Percentiles rank a stretch among this genome's conserved stretches.
Conservation (phyloP, 2,329 filamentous ascomycete species). For the Xylaria sp. region DNA sequence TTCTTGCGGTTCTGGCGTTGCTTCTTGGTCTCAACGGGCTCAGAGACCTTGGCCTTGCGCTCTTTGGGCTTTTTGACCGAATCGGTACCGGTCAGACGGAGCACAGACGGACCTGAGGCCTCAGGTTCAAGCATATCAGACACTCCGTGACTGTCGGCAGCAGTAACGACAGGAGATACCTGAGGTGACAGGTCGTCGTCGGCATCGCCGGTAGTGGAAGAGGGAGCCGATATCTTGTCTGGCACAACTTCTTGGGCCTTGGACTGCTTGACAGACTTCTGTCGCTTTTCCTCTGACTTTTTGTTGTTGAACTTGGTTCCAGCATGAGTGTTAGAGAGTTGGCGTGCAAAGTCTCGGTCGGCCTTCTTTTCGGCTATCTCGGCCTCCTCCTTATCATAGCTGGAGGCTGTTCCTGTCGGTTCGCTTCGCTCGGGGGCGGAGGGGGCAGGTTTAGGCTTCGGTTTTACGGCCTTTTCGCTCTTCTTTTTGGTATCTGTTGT, state of each 20-base stretch:
- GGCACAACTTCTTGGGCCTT: constrained; percentile 65
- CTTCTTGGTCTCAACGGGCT: constrained; percentile 88
- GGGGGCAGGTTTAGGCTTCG: constrained; percentile 53
- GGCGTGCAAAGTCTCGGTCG: constrained; percentile 75
- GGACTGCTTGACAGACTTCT: constrained; percentile 77
- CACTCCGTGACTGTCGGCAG: constrained; percentile 74
- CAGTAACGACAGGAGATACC: constrained; percentile 70
- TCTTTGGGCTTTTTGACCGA: constrained; percentile 73
- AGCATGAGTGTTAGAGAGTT: constrained; percentile 76
- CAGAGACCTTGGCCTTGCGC: constrained; percentile 70
- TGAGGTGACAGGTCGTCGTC: constrained; percentile 83
- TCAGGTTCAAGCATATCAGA: constrained; percentile 91
- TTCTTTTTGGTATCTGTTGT: constrained; percentile 52
- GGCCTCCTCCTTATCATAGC: constrained; percentile 58
- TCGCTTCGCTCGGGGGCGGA: constrained; percentile 32
- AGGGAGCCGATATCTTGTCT: constrained; percentile 67
- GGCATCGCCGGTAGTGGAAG: constrained; percentile 79
- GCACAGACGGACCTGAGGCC: constrained; percentile 74
- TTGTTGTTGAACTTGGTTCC: constrained; percentile 70
- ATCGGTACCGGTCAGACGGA: constrained; percentile 78
- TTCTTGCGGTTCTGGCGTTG: constrained; percentile 93
- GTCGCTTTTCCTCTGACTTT: constrained; percentile 69
- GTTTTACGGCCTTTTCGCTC: constrained; percentile 53
- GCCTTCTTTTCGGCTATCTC: constrained; percentile 72
- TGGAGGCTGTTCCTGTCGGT: constrained; percentile 45